Percentiles rank a stretch among this genome's conserved stretches.
phyloP scores from a whole-genome alignment of 1,139 yeast genomes.

The Diutina ranongensis region DNA sequence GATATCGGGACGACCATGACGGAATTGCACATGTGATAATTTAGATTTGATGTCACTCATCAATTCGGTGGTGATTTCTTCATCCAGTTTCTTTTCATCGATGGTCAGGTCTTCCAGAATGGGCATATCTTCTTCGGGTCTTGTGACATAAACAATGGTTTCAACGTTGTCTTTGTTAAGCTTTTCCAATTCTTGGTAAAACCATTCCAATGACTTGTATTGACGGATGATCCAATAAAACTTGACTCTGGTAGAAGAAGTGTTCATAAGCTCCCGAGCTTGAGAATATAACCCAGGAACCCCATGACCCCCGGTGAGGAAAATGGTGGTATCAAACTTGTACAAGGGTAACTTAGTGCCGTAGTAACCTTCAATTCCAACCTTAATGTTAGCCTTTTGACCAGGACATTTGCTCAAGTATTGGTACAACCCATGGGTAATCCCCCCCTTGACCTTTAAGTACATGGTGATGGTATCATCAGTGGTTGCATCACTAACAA shows the following conservation, averaged over 20 bases:
- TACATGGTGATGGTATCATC: constrained; percentile 26
- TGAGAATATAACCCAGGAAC: constrained; percentile 11
- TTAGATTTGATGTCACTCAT: neutral
- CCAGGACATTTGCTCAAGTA: constrained; percentile 38
- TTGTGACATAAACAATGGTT: constrained; percentile 32
- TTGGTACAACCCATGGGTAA: constrained; percentile 21
- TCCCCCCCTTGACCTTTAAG: constrained; percentile 33
- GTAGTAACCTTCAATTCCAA: constrained; percentile 58
- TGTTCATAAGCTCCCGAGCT: constrained; percentile 9
- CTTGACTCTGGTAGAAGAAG: constrained; percentile 13
- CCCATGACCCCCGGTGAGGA: constrained; percentile 29
- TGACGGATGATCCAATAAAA: constrained; percentile 44
- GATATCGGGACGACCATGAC: constrained; percentile 10
- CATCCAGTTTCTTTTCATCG: constrained; percentile 7
- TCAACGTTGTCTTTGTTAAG: constrained; percentile 22
- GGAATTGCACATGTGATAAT: constrained; percentile 9
- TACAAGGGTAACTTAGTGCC: constrained; percentile 24
- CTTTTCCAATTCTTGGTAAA: constrained; percentile 32
- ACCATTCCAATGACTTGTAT: constrained; percentile 34
- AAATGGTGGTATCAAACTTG: constrained; percentile 40
- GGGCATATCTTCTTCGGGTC: constrained; percentile 15
- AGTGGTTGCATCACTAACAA: constrained; percentile 14
- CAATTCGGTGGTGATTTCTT: neutral
- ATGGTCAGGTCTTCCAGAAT: neutral
- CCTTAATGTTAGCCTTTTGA: constrained; percentile 21